Base-by-base conservation (phyloP, 306 rosid species). In the Vigna trinervia region DNA sequence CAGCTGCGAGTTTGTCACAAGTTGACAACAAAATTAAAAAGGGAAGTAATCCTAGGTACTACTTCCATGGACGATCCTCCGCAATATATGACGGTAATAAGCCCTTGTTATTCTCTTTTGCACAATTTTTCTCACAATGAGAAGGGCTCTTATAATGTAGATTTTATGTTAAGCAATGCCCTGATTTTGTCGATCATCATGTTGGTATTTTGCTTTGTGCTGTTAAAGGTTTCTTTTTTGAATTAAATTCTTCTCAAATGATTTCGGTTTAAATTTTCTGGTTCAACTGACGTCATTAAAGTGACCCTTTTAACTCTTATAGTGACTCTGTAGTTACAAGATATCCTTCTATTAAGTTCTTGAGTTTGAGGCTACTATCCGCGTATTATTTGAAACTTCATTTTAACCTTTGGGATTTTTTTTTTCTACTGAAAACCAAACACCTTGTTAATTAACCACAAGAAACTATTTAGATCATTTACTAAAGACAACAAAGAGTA, bases 1-100 rank as follows among this genome's bases (percentile, higher is more conserved):
- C 91, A 95, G 98, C 88, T 95, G 74, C 97, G 98, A 75, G 97
- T 84, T 80, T 95, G 98, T 83, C 91, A 95, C 82, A 90, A 92
- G 87, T 56, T 95, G 86, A 95, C 97, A 53, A 45, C 97, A 36
- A 95, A 92, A 78, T 84, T 92, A 61, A 88, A 71, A 77, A 92
- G 98, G 78, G 98, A 95, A 89, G 83, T 95, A 53, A 84, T 95
- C 82, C 86, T 95, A 12, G 98, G 98, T 26, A 84, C 93, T 82
- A 78, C 97, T 23, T 82, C 88, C 80, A 80, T 95, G 73, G 90
- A 89, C 52, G 92, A 95, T 39, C 90, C 97, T 71, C 88, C 92
- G 36, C 91, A 79, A 70, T 89, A 89, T 76, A 80, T 95, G 70
- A 87, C 96, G 86, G 98, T 95, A 88, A 83, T 14, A 71, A 81